These are phyloP conservation scores for Gaeumannomyces sp. DNA, from an alignment of 2,329 filamentous ascomycete genomes.

Conservation along the genomic window DNA sequence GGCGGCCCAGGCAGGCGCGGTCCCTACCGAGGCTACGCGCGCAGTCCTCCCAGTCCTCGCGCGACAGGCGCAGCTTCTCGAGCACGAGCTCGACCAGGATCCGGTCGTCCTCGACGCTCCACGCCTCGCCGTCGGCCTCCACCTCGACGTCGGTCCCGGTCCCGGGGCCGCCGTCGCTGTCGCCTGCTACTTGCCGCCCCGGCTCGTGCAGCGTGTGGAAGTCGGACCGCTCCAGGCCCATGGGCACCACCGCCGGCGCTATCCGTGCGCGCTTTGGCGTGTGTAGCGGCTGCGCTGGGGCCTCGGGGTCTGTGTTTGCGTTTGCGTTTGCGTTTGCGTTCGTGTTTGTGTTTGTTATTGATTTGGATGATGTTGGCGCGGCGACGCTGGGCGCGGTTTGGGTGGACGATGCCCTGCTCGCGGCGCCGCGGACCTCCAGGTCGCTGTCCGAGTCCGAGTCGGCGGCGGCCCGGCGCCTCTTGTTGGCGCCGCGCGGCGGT, in stretches of 20 bases:
- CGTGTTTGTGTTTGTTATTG: not conserved
- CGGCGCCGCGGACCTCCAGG: slow-evolving; percentile 18
- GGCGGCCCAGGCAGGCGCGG: slow-evolving; percentile 43
- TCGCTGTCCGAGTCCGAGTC: slow-evolving; percentile 32
- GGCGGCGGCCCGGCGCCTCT: slow-evolving; percentile 42
- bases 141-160: slow-evolving; percentile 31
- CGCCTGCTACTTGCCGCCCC: not conserved
- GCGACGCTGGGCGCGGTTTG: not conserved
- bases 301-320: not conserved
- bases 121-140: slow-evolving; percentile 41
- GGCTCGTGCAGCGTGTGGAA: slow-evolving; percentile 44
- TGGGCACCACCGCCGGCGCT: slow-evolving; percentile 53
- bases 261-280: slow-evolving; percentile 57
- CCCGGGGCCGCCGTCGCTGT: slow-evolving; percentile 18
- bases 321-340: not conserved
- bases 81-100: slow-evolving; percentile 62
- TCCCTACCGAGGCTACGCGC: slow-evolving; percentile 57
- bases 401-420: slow-evolving; percentile 11
- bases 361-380: not conserved
- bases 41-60: slow-evolving; percentile 62
- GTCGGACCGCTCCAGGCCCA: slow-evolving; percentile 52
- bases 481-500: slow-evolving; percentile 42
- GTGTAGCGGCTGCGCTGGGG: slow-evolving; percentile 27
- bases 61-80: slow-evolving; percentile 58
- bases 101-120: slow-evolving; percentile 59